Conservation (phyloP, 768 basidiomycete species). For the Strobilomyces confusus region DNA sequence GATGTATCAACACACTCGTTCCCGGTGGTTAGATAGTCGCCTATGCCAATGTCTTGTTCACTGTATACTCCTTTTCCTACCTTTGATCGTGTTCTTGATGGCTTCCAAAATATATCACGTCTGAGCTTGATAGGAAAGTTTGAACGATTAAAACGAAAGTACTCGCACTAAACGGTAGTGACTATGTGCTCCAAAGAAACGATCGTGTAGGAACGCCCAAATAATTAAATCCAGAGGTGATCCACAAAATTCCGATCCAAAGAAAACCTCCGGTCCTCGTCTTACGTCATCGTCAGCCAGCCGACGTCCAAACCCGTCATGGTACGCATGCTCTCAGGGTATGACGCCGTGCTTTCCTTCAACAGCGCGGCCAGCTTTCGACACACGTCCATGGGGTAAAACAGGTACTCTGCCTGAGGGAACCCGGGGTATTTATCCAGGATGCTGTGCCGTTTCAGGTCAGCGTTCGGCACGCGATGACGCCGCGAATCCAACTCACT, state of each 20-base stretch:
- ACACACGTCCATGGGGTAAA: slow-evolving; percentile 79
- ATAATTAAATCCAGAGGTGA: not conserved
- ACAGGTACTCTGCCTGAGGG: slow-evolving; percentile 83
- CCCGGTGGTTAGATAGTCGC: too few species aligned
- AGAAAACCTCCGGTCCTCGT: not conserved
- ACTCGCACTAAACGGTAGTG: too few species aligned
- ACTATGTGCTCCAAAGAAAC: not conserved
- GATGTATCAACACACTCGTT: too few species aligned
- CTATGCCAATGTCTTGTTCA: too few species aligned
- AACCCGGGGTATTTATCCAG: slow-evolving; percentile 75
- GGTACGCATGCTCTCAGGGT: slow-evolving; percentile 68
- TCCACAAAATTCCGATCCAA: not conserved
- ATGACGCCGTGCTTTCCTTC: slow-evolving; percentile 71
- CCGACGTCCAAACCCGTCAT: slow-evolving; percentile 85
- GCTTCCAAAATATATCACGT: too few species aligned
- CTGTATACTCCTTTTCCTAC: too few species aligned
- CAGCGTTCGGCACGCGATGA: not conserved
- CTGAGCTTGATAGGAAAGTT: too few species aligned
- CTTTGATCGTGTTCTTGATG: too few species aligned
- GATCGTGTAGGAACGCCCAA: not conserved
- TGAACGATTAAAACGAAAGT: too few species aligned
- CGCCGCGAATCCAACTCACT: slow-evolving; percentile 8
- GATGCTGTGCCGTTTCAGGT: slow-evolving; percentile 35
- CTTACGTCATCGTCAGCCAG: slow-evolving; percentile 47
- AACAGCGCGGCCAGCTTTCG: slow-evolving; percentile 64